Conservation (phyloP, 345 rosid species). For the Citrus australasica region DNA sequence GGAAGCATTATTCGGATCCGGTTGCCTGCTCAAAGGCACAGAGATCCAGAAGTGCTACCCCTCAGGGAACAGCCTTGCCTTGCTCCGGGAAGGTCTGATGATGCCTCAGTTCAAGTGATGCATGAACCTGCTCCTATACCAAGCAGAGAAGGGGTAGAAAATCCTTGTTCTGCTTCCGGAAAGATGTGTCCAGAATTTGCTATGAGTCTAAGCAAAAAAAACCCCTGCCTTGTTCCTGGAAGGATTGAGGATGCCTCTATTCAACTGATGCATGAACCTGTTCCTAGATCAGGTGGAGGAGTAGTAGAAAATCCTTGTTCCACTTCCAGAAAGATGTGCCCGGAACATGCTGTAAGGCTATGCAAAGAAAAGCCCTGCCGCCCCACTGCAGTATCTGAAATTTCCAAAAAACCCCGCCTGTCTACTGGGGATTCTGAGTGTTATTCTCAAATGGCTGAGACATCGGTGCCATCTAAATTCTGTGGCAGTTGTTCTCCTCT, state of each 20-base stretch:
- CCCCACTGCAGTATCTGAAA: neutral
- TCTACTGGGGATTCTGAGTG: slow-evolving; percentile 13
- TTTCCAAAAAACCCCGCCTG: neutral
- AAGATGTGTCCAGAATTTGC: slow-evolving; percentile 9
- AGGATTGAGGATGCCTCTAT: neutral
- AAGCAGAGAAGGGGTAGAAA: slow-evolving; percentile 27
- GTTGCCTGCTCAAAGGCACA: slow-evolving; percentile 62
- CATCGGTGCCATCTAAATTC: slow-evolving; percentile 8
- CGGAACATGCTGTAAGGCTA: slow-evolving; percentile 10
- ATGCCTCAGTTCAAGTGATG: neutral
- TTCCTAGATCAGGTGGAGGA: slow-evolving; percentile 16
- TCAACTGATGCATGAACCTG: slow-evolving; percentile 12
- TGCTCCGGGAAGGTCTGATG: slow-evolving; percentile 25
- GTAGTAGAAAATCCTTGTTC: slow-evolving; percentile 27
- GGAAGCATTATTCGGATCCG: slow-evolving; percentile 71
- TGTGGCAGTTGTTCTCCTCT: slow-evolving; percentile 34
- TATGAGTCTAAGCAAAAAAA: slow-evolving; percentile 15
- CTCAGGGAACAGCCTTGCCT: slow-evolving; percentile 38
- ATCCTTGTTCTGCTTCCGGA: slow-evolving; percentile 23
- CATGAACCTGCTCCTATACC: slow-evolving; percentile 19
- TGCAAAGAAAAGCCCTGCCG: slow-evolving; percentile 15
- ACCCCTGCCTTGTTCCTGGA: slow-evolving; percentile 3
- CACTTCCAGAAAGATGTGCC: slow-evolving; percentile 15
- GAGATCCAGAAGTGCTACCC: slow-evolving; percentile 43
- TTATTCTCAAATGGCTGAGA: neutral